phyloP scores from a whole-genome alignment of 495 filamentous ascomycete species.

The Aspergillus egyptiacus region DNA sequence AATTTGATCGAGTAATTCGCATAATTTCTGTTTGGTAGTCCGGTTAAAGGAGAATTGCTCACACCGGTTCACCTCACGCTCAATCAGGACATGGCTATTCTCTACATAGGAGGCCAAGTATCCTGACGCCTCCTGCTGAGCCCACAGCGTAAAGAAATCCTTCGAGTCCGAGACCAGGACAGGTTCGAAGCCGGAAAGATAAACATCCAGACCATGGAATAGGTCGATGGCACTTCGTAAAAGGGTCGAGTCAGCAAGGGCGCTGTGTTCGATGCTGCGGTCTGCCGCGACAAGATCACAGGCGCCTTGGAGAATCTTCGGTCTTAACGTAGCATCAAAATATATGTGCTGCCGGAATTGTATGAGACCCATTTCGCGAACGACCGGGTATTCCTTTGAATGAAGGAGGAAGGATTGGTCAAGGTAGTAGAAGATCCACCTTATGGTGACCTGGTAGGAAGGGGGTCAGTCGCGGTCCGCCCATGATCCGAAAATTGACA shows the following conservation, averaged over 20 bases:
- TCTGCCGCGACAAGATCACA: constrained; percentile 72
- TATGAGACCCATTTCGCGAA: constrained; percentile 56
- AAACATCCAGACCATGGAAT: constrained; percentile 74
- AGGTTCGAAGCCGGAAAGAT: constrained; percentile 73
- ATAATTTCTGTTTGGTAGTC: constrained; percentile 70
- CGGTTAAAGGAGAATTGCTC: constrained; percentile 72
- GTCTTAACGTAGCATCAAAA: constrained; percentile 45
- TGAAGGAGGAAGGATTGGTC: constrained; percentile 83
- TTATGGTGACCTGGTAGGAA: constrained; percentile 61
- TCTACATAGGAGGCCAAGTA: constrained; percentile 66
- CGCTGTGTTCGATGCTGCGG: constrained; percentile 44
- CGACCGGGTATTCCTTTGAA: constrained; percentile 45
- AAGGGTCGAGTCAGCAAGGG: constrained; percentile 43
- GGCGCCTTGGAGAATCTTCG: constrained; percentile 60
- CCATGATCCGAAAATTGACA: constrained; percentile 12
- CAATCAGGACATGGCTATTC: constrained; percentile 58
- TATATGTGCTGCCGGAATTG: constrained; percentile 53
- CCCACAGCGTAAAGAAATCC: constrained; percentile 58
- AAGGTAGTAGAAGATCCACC: constrained; percentile 86
- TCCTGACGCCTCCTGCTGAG: constrained; percentile 50
- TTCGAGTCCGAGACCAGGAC: constrained; percentile 61
- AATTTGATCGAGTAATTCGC: constrained; percentile 60
- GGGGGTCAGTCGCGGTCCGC: background rate
- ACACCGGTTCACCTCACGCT: constrained; percentile 64
- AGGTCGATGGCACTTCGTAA: constrained; percentile 70